Evolutionary conservation across 148 eudicot genomes (phyloP).

Genomic region (Beta vulgaris): DNA sequence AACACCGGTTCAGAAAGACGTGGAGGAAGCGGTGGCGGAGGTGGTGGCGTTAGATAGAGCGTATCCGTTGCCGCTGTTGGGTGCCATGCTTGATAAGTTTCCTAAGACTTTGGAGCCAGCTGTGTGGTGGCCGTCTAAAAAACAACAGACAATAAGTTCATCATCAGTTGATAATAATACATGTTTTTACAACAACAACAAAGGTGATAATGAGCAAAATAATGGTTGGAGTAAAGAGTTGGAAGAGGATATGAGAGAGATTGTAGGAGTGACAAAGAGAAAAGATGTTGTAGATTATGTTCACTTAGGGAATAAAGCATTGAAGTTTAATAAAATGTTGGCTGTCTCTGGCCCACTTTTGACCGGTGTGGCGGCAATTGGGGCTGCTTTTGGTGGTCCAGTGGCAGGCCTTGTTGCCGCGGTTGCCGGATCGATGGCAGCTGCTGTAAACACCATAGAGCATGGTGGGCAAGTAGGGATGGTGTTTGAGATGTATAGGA

Average conservation of each 20-base stretch:
- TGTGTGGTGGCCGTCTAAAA: slow-evolving; percentile 49
- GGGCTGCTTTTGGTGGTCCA: slow-evolving; percentile 36
- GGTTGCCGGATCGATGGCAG: slow-evolving; percentile 35
- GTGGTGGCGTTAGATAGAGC: slow-evolving; percentile 61
- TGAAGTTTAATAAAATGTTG: slow-evolving; percentile 49
- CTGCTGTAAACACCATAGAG: slow-evolving; percentile 45
- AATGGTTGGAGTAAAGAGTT: slow-evolving; percentile 55
- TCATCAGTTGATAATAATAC: too few species aligned
- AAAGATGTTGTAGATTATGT: slow-evolving; percentile 57
- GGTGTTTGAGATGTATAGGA: slow-evolving; percentile 81
- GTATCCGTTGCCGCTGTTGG: slow-evolving; percentile 61
- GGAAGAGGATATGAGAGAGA: slow-evolving; percentile 53
- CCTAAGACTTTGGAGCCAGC: slow-evolving; percentile 48
- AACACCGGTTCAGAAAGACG: slow-evolving; percentile 26
- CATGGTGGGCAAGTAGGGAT: slow-evolving; percentile 92
- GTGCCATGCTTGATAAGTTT: slow-evolving; percentile 63
- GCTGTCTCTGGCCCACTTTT: slow-evolving; percentile 51
- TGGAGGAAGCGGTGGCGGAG: slow-evolving; percentile 36
- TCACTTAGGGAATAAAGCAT: slow-evolving; percentile 55
- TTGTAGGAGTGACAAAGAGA: slow-evolving; percentile 35
- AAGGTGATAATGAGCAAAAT: not conserved
- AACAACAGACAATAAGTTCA: too few species aligned
- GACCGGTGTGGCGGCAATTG: slow-evolving; percentile 53
- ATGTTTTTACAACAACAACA: too few species aligned
- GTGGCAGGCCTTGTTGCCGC: slow-evolving; percentile 45